Conservation (phyloP, 257 asterid species). For the Solanum tarapatanum region DNA sequence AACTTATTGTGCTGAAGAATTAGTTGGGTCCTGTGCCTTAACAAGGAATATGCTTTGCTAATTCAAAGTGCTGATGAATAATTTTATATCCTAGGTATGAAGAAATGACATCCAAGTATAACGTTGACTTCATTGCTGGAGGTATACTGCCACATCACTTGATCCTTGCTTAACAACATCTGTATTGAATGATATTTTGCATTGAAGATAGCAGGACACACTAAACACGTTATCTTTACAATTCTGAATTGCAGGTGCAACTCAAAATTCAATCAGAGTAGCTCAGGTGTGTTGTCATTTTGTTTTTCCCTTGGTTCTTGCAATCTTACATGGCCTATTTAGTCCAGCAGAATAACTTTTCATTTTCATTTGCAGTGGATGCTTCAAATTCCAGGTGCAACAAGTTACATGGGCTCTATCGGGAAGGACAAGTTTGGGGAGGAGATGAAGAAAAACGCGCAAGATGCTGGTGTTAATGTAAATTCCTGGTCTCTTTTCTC, state of each 20-base stretch:
- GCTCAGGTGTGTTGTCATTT: conserved; percentile 54
- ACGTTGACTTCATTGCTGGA: conserved; percentile 91
- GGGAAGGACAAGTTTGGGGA: conserved; percentile 80
- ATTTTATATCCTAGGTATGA: conserved; percentile 48
- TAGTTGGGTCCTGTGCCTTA: neutral
- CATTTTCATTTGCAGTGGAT: conserved; percentile 28
- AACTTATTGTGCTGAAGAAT: neutral
- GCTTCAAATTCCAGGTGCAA: conserved; percentile 69
- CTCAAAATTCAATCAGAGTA: conserved; percentile 91
- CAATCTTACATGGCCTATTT: neutral
- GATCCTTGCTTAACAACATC: neutral
- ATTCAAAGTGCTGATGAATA: neutral
- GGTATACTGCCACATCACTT: conserved; percentile 28
- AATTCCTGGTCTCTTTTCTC: neutral
- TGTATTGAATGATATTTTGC: neutral
- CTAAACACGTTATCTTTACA: neutral
- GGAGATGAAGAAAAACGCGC: conserved; percentile 84
- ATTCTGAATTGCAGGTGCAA: conserved; percentile 55
- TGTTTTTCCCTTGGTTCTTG: neutral
- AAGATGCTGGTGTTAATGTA: conserved; percentile 71
- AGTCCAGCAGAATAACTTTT: neutral
- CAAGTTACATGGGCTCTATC: conserved; percentile 60
- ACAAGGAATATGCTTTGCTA: neutral
- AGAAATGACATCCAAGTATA: conserved; percentile 66
- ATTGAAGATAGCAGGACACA: neutral